Base-by-base conservation (phyloP, 495 filamentous ascomycete genomes). In the Lasiosphaeris hirsuta region DNA sequence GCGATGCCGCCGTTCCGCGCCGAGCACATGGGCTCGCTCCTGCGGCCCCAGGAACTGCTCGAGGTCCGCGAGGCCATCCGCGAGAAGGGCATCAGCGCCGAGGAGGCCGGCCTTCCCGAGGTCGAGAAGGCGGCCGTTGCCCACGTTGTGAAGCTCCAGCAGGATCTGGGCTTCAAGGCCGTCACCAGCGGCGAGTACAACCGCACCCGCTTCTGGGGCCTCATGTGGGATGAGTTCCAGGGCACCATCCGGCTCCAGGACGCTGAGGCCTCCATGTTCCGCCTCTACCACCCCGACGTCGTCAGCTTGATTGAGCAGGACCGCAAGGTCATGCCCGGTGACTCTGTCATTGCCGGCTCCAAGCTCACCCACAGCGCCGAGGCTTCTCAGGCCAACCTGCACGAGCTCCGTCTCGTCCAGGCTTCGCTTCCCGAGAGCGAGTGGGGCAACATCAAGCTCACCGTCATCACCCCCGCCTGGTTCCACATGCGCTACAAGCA, bases 11-110 rank as follows among this genome's bases (percentile, higher is more conserved):
- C 90, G 14, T 93, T 91, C 74, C 83, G 88, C 59, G 90, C 89
- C 45, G 90, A 93, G 77, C 89, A 93, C 64, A 75, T 96, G 60
- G 90, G 90, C 61, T 92, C 88, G 33, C 83, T 94, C 17, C 82
- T 92, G 17, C 84, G 90, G 14, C 89, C 90, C 40, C 70, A 88
- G 41, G 65, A 81, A 30, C 81, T 94, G 4, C 79, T 92, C 49
- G 69, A 81, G 10, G 79, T 78, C 46, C 87, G 88, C 61, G 77
- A 79, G 37, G 66, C 71, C 14, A 74, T 86, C 60, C 78, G 82
- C 46, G 75, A 83, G n/a, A 81, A 78, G 60, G 84, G 86, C 57
- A 69, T 81, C 19, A 74, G 72, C 11, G 63, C 80, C 46, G 79
- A 84, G 47, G 75, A 81, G 19, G 76, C 74, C 17, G 73, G 75